These are phyloP conservation scores for Candida xiaguanensis DNA, from an alignment of 805 yeast genomes.

Conservation along the genomic window DNA sequence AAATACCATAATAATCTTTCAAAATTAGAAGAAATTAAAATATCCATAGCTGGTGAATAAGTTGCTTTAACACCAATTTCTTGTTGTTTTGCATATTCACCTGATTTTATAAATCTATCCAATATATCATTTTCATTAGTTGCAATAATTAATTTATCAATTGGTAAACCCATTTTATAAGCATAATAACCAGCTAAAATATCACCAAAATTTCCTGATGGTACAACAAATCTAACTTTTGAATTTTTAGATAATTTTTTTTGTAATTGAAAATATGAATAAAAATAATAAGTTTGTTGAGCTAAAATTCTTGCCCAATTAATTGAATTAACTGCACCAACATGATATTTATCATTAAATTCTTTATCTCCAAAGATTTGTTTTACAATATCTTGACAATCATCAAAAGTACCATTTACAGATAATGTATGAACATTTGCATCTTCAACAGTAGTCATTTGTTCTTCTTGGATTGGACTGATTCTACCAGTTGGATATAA, in stretches of 20 bases:
- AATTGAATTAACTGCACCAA: constrained; percentile 97
- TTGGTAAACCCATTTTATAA: constrained; percentile 90
- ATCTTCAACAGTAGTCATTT: constrained; percentile 96
- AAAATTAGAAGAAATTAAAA: constrained; percentile 89
- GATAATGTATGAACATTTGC: constrained; percentile 91
- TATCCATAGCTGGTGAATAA: constrained; percentile 98
- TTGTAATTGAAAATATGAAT: constrained; percentile 75
- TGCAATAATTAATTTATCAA: constrained; percentile 82
- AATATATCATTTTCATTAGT: constrained; percentile 95
- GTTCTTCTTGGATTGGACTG: constrained; percentile 96
- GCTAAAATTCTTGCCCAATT: constrained; percentile 99
- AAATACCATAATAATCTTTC: constrained; percentile 96
- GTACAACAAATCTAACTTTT: constrained; percentile 82
- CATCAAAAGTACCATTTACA: constrained; percentile 95
- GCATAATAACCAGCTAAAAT: constrained; percentile 96
- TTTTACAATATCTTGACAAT: constrained; percentile 96
- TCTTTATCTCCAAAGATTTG: constrained; percentile 85
- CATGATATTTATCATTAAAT: constrained; percentile 85
- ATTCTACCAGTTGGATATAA: constrained; percentile 96
- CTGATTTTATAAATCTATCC: constrained; percentile 86
- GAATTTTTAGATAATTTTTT: constrained; percentile 26
- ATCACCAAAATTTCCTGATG: constrained; percentile 98
- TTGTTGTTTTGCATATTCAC: constrained; percentile 72
- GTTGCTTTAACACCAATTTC: constrained; percentile 70
- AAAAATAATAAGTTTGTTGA: constrained; percentile 94